Evolutionary conservation across 768 basidiomycete species (phyloP).

Genomic region (Phanerodontia chrysosporium): DNA sequence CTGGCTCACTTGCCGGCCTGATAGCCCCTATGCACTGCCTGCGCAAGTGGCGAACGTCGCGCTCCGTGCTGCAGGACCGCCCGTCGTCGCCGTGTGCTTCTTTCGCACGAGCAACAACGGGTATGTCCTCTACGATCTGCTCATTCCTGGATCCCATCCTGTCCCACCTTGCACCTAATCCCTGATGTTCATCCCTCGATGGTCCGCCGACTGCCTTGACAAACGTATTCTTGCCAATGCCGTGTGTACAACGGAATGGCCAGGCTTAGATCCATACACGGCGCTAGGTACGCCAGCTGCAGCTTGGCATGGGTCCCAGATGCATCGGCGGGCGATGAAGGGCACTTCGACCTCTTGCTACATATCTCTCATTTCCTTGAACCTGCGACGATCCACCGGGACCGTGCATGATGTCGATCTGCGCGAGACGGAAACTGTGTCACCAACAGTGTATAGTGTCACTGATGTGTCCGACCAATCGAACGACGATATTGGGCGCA

Average conservation of each 20-base stretch:
- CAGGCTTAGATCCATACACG: not conserved
- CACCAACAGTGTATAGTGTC: not conserved
- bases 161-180: not conserved
- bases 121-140: not conserved
- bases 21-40: not conserved
- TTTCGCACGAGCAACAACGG: not conserved
- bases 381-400: not conserved
- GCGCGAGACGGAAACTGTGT: not conserved
- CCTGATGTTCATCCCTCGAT: not conserved
- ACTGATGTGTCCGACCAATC: not conserved
- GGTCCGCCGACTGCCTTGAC: not conserved
- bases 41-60: not conserved
- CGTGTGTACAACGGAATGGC: not conserved
- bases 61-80: not conserved
- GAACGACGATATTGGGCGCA: not conserved
- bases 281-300: not conserved
- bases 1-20: not conserved
- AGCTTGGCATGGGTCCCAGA: not conserved
- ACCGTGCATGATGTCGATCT: not conserved
- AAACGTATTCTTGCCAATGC: not conserved
- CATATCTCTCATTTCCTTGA: not conserved
- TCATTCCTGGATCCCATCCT: not conserved
- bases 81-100: not conserved
- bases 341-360: not conserved
- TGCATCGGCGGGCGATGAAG: no score